Evolutionary conservation across 225 moss, liverwort and hornwort species (phyloP).

Genomic region (Lunularia cruciata): DNA sequence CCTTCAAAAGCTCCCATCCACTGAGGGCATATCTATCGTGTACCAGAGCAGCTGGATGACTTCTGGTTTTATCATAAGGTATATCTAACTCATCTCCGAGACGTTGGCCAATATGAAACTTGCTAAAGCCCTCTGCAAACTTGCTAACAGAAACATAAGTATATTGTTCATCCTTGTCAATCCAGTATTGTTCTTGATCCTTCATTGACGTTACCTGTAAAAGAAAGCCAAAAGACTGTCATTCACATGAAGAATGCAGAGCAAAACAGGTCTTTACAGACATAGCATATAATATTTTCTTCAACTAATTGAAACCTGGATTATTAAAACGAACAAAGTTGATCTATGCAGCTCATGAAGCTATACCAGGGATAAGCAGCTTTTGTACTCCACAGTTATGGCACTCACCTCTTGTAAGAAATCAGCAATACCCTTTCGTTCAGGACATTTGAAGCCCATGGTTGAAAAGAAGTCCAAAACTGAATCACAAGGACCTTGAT

Average conservation of each 20-base stretch:
- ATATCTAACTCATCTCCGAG: constrained; percentile 55
- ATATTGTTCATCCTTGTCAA: constrained; percentile 37
- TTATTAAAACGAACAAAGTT: not conserved
- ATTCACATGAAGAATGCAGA: too few relatives aligned
- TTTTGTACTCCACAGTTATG: not conserved
- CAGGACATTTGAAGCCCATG: constrained; percentile 50
- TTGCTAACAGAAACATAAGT: constrained; percentile 37
- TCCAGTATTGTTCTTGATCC: constrained; percentile 52
- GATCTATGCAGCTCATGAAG: not conserved
- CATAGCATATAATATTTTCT: not conserved
- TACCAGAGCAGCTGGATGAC: constrained; percentile 84
- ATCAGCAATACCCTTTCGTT: constrained; percentile 51
- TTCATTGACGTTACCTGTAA: constrained; percentile 41
- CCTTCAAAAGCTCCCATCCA: constrained; percentile 73
- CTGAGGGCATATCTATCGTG: constrained; percentile 62
- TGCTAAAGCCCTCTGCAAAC: constrained; percentile 40
- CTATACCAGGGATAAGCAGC: too few relatives aligned
- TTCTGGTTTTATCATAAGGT: constrained; percentile 61
- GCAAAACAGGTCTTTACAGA: too few relatives aligned
- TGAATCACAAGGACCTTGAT: constrained; percentile 48
- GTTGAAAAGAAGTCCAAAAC: constrained; percentile 42
- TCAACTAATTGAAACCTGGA: not conserved
- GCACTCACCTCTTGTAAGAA: constrained; percentile 52
- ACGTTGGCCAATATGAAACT: constrained; percentile 57
- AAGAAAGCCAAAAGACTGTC: not conserved